A percentile compares a stretch with the other conserved stretches of the same genome.
These are phyloP conservation scores for Cantharellus cinnabarinus DNA, from an alignment of 768 basidiomycete species.

Conservation along the genomic window DNA sequence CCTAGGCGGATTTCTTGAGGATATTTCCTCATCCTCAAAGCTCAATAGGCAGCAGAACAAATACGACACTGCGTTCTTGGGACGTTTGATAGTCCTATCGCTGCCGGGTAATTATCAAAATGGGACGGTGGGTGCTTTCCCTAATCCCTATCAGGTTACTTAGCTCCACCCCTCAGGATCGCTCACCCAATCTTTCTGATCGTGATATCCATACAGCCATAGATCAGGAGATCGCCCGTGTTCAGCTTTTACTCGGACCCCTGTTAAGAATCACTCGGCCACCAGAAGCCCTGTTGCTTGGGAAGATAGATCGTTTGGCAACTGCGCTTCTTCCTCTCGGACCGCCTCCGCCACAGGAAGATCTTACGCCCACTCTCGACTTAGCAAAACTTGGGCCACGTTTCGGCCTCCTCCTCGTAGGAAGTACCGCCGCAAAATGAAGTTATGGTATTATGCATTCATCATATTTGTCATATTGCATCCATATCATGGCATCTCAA, in stretches of 20 bases:
- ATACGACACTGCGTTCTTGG: too few relatives aligned
- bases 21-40: too few relatives aligned
- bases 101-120: too few relatives aligned
- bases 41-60: too few relatives aligned
- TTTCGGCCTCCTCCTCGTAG: constrained; percentile 55
- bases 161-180: too few relatives aligned
- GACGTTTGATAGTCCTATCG: too few relatives aligned
- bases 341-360: constrained; percentile 29
- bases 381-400: constrained; percentile 51
- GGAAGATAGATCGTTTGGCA: not conserved
- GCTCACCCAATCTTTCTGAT: not conserved
- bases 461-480: not conserved
- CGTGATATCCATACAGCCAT: constrained; percentile 2
- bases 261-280: not conserved
- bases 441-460: not conserved
- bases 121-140: too few relatives aligned
- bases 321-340: constrained; percentile 25
- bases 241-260: constrained; percentile 5
- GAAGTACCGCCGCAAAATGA: constrained; percentile 9
- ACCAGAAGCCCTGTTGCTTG: not conserved
- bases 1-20: too few relatives aligned
- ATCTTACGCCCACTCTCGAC: constrained; percentile 38
- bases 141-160: too few relatives aligned
- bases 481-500: constrained; percentile 11
- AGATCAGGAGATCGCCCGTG: constrained; percentile 3